These are phyloP conservation scores for Coemansia sp. DNA, from an alignment of 371 early-diverging fungal species.

Conservation along the genomic window DNA sequence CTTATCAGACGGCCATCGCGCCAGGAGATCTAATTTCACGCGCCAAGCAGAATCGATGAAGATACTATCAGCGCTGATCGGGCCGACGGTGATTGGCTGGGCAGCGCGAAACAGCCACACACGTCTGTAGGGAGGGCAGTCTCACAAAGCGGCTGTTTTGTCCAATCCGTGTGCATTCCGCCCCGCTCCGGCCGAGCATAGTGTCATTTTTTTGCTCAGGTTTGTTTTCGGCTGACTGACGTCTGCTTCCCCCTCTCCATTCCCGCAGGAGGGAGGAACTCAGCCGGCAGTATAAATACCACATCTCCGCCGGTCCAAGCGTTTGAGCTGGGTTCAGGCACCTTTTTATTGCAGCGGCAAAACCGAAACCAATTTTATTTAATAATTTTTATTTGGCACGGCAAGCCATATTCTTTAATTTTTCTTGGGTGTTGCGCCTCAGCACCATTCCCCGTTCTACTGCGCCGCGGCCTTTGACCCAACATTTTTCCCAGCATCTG, in stretches of 20 bases:
- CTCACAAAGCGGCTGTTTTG: conserved; percentile 1
- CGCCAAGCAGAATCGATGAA: background rate
- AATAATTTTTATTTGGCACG: background rate
- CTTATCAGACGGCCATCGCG: background rate
- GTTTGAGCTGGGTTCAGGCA: too few species aligned
- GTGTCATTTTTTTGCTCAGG: too few species aligned
- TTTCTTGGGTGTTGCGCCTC: background rate
- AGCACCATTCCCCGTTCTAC: too few species aligned
- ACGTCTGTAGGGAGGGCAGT: background rate
- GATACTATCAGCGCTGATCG: conserved; percentile 4
- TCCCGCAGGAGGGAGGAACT: too few species aligned
- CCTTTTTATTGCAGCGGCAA: too few species aligned
- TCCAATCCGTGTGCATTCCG: conserved; percentile 10
- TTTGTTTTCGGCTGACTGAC: too few species aligned
- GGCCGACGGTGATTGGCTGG: conserved; percentile 5
- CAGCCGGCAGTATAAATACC: too few species aligned
- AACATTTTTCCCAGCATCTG: background rate
- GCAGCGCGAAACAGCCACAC: conserved; percentile 5
- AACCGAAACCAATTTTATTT: too few species aligned
- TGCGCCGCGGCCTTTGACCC: too few species aligned
- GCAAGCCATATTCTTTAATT: background rate
- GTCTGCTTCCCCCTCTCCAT: too few species aligned
- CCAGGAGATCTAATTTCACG: conserved; percentile 6
- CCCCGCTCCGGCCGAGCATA: background rate
- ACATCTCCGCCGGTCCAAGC: too few species aligned